These are phyloP conservation scores for Melastoma candidum DNA, from an alignment of 441 rosid genomes.

Conservation along the genomic window DNA sequence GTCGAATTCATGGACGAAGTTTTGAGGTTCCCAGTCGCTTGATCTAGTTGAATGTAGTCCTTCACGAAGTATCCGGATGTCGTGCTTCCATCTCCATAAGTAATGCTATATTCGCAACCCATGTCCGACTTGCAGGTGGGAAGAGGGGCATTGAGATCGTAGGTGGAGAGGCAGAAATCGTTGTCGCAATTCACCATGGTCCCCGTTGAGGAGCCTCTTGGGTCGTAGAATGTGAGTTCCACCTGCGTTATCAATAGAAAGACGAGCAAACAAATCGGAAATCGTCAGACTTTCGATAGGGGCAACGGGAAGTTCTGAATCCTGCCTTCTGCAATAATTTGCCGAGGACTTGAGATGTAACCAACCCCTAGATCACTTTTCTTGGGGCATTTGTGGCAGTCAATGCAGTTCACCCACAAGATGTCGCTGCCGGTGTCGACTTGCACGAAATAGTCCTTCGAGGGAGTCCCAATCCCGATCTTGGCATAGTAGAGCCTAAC, in stretches of 20 bases:
- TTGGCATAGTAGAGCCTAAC: no score
- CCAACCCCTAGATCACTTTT: no score
- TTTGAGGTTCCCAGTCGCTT: constrained; percentile 10
- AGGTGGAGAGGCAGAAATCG: constrained; percentile 5
- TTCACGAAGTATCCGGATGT: constrained; percentile 11
- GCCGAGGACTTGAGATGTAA: no score
- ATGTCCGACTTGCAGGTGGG: constrained; percentile 1
- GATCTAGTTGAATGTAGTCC: constrained; percentile 8
- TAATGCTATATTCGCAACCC: constrained; percentile 9
- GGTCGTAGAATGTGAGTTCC: constrained; percentile 8
- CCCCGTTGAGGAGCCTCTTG: constrained; percentile 7
- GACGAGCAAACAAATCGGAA: no score
- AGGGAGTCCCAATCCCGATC: no score
- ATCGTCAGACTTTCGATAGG: no score
- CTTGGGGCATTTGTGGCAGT: no score
- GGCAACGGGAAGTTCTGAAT: no score
- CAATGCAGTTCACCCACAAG: no score
- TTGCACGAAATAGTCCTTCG: no score
- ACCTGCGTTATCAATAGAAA: constrained; percentile 1
- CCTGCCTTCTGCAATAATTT: no score
- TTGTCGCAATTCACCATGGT: constrained; percentile 6
- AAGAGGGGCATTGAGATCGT: not conserved
- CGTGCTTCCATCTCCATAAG: constrained; percentile 17
- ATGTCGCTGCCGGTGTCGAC: no score
- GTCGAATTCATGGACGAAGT: constrained; percentile 6